Base-by-base conservation (phyloP, 495 filamentous ascomycete genomes). In the Aspergillus funiculosus region DNA sequence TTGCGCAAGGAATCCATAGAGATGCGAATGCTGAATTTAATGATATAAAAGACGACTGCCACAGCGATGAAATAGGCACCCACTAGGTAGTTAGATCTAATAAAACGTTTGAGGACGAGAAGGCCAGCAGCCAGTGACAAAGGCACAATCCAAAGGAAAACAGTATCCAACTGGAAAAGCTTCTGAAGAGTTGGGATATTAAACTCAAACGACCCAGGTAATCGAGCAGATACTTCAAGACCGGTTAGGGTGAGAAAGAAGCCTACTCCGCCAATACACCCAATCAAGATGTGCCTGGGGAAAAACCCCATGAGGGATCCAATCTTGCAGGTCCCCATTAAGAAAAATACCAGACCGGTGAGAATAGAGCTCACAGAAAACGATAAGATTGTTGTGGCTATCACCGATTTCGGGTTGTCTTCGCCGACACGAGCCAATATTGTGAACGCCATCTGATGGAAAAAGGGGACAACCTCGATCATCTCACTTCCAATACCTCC, bases 391-490 rank as follows among this genome's bases (percentile, higher is more conserved):
- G 88, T 92, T 0, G 92, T 98, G 19, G 92, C 89, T 39, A 95
- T 76, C 21, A 97, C 85, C 3, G 87, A 82, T 48, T 90, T 79
- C 1, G 84, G 81, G 29, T 92, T 85, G 26, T 90, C 81, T 53
- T 83, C 78, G 5, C 89, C 88, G 34, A 97, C 81, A 20, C 74
- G 69, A 18, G 71, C 67, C 54, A 95, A 79, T 49, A 97, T 94
- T 8, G 84, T 89, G 58, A 85, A 84, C 1, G 91, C 89, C 91
- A 96, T 97, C 55, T 87, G 90, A 60, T 96, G 91, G 59, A 95
- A 95, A 66, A 95, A 97, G 2, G 91, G 91, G 5, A 97, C 89
- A 6, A 97, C 89, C 69, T 97, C 91, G 47, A 97, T 97, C 83
- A 97, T 85, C 60, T 97, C 92, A n/a, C 90, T 96, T 17, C 92